Percentiles rank a stretch among this genome's conserved stretches.
Conservation (phyloP, 2,329 filamentous ascomycete genomes). For the Sclerotinia sclerotiorum region DNA sequence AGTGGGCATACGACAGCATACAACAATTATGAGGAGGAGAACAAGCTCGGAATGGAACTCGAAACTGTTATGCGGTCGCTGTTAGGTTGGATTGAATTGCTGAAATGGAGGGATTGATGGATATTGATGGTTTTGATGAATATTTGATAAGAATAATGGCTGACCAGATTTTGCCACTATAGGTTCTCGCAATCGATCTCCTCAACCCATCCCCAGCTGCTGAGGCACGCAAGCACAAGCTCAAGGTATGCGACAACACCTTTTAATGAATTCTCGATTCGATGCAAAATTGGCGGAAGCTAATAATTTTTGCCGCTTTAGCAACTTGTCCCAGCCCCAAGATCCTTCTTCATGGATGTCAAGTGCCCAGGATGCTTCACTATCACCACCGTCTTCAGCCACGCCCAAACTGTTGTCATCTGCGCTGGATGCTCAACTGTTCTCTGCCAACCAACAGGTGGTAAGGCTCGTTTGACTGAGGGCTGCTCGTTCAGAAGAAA, state of each 20-base stretch:
- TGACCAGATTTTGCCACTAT: slow-evolving; percentile 48
- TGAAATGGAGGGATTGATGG: slow-evolving; percentile 34
- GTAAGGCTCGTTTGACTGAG: slow-evolving; percentile 98
- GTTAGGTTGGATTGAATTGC: slow-evolving; percentile 11
- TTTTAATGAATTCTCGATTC: not conserved
- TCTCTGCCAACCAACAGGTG: slow-evolving; percentile 98
- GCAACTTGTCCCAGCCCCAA: slow-evolving; percentile 92
- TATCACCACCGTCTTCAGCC: slow-evolving; percentile 99
- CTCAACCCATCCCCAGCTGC: slow-evolving; percentile 97
- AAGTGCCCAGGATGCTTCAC: slow-evolving; percentile 99
- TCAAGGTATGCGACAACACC: slow-evolving; percentile 72
- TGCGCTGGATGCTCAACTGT: slow-evolving; percentile 99
- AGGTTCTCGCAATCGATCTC: slow-evolving; percentile 99
- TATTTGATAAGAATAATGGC: slow-evolving; percentile 42
- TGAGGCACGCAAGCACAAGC: slow-evolving; percentile 99
- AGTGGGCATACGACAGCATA: slow-evolving; percentile 38
- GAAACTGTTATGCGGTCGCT: slow-evolving; percentile 23
- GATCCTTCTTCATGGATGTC: slow-evolving; percentile 99
- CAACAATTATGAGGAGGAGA: slow-evolving; percentile 24
- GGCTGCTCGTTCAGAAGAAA: slow-evolving; percentile 99
- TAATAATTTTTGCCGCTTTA: slow-evolving; percentile 42
- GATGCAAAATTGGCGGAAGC: slow-evolving; percentile 8
- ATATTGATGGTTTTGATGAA: slow-evolving; percentile 21
- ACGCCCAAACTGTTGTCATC: slow-evolving; percentile 99
- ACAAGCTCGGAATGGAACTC: slow-evolving; percentile 15